These are phyloP conservation scores for Aspergillus fumigatiaffinis DNA, from an alignment of 2,329 filamentous ascomycete genomes.

Conservation along the genomic window DNA sequence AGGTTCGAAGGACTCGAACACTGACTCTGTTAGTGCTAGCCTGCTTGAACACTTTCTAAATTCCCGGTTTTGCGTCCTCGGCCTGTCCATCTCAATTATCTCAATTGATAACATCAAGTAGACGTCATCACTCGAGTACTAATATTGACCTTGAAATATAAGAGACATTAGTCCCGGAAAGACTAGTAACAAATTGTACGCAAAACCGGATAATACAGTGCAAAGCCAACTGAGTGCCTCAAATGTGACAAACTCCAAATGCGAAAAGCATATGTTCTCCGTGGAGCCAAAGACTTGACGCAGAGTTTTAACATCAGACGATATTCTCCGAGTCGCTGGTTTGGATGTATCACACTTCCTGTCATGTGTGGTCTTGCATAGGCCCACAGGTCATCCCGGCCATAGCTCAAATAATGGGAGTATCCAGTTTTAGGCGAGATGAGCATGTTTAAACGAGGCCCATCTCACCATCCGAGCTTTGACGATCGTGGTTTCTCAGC, in stretches of 20 bases:
- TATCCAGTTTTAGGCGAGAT: background rate
- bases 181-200: background rate
- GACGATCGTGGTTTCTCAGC: background rate
- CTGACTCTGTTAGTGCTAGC: background rate
- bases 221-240: background rate
- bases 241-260: background rate
- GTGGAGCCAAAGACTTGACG: background rate
- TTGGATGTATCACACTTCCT: background rate
- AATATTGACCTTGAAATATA: background rate
- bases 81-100: background rate
- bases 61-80: background rate
- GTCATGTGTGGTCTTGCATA: background rate
- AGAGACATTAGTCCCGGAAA: no score
- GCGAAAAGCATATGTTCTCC: background rate
- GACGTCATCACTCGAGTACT: background rate
- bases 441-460: background rate
- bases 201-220: background rate
- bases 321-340: background rate
- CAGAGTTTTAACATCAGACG: background rate
- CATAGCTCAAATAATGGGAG: background rate
- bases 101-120: background rate
- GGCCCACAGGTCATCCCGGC: background rate
- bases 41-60: background rate
- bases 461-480: background rate
- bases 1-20: no score